Evolutionary conservation across 768 basidiomycete species (phyloP).

Genomic region (Cystobasidium tubakii): DNA sequence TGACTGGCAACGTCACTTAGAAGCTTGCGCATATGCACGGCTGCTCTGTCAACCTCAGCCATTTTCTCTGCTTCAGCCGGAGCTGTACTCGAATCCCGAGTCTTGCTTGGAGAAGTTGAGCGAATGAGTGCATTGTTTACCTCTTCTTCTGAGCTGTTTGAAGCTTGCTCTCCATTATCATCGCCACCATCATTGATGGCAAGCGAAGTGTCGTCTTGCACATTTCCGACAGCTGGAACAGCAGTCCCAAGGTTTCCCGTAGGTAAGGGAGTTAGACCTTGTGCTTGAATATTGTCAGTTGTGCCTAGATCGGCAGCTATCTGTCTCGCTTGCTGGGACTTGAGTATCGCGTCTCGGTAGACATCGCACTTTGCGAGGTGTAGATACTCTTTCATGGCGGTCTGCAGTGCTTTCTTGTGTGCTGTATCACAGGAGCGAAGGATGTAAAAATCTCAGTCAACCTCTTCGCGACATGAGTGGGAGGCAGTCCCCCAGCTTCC

Average conservation of each 20-base stretch:
- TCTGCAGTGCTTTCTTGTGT: background rate
- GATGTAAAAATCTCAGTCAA: background rate
- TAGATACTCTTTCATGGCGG: constrained; percentile 8
- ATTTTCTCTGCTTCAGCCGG: background rate
- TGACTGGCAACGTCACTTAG: background rate
- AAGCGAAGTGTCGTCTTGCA: background rate
- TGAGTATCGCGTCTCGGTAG: constrained; percentile 12
- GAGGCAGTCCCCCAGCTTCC: background rate
- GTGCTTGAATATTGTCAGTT: background rate
- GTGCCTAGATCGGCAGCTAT: constrained; percentile 4
- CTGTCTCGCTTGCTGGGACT: background rate
- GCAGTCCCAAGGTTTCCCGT: background rate
- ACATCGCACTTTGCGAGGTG: background rate
- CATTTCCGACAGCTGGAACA: background rate
- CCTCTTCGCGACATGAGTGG: background rate
- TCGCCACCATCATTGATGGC: background rate
- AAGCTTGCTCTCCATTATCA: background rate
- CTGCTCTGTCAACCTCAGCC: background rate
- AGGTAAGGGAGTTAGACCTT: background rate
- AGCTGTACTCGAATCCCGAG: background rate
- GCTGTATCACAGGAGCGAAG: background rate
- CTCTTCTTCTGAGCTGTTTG: background rate
- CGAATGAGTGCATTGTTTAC: background rate
- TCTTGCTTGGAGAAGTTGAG: background rate
- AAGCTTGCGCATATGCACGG: background rate